Conservation (phyloP, 139 green algal species). For the Volvox reticuliferus region DNA sequence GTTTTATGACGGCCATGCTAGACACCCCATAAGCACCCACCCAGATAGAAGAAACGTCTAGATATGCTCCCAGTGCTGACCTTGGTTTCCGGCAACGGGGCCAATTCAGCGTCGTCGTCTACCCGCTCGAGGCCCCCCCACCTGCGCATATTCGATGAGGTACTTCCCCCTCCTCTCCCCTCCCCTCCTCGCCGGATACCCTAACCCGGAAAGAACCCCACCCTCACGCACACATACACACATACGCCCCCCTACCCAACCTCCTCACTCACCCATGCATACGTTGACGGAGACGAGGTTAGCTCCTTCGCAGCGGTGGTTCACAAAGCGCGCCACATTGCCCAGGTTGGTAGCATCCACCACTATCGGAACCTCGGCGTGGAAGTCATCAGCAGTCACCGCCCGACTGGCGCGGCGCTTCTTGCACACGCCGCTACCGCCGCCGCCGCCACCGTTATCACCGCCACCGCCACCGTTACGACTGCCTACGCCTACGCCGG, state of each 20-base stretch:
- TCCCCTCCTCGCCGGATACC: no score
- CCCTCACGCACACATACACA: no score
- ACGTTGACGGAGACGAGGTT: conserved; percentile 56
- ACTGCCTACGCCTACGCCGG: background rate
- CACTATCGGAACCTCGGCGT: background rate
- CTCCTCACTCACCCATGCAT: conserved; percentile 12
- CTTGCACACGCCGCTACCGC: background rate
- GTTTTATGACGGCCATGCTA: no score
- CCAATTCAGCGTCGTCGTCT: no score
- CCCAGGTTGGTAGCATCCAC: conserved; percentile 72
- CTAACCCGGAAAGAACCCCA: no score
- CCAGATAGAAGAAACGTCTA: no score
- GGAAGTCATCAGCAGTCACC: background rate
- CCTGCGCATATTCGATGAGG: no score
- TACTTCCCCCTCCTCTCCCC: no score
- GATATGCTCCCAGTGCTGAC: no score
- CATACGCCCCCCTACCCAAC: background rate
- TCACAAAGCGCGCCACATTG: conserved; percentile 79
- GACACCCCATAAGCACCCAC: no score
- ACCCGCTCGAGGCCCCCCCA: no score
- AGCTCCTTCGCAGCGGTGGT: conserved; percentile 75
- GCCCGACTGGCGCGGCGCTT: background rate
- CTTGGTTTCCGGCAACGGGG: no score
- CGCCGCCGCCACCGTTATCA: background rate
- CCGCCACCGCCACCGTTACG: background rate